phyloP scores from a whole-genome alignment of 2,329 filamentous ascomycete species.

The Myriosclerotinia curreyana region DNA sequence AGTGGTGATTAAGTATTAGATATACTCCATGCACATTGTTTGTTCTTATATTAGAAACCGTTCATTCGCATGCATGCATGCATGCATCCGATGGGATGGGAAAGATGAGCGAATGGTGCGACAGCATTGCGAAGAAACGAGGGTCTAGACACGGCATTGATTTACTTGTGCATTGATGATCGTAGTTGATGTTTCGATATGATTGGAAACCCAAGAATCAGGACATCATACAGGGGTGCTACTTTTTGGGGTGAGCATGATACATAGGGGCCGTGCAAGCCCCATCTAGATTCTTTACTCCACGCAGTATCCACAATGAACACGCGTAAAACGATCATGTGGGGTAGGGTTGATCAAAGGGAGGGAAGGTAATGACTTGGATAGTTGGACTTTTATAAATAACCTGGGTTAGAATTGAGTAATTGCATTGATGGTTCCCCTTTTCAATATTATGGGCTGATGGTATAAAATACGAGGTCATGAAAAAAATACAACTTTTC shows the following conservation, averaged over 20 bases:
- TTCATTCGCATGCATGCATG: too few relatives aligned
- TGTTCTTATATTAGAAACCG: conserved; percentile 5
- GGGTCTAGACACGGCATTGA: conserved; percentile 5
- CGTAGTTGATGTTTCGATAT: conserved; percentile 2
- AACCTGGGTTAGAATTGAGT: not conserved
- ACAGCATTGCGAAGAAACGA: conserved; percentile 5
- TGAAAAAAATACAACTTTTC: not conserved
- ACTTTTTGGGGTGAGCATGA: conserved; percentile 14
- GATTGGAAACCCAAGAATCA: conserved; percentile 3
- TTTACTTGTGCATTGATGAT: conserved; percentile 6
- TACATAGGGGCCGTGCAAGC: conserved; percentile 8
- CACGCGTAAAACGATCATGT: conserved; percentile 10
- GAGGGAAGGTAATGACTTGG: not conserved
- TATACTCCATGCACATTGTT: not conserved
- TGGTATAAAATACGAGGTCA: not conserved
- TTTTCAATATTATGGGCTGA: not conserved
- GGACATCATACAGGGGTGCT: conserved; percentile 1
- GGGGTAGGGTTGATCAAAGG: conserved; percentile 2
- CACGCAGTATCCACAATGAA: conserved; percentile 8
- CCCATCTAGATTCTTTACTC: conserved; percentile 1
- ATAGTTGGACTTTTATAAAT: not conserved
- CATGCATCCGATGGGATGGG: conserved; percentile 6
- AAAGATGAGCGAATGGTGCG: not conserved
- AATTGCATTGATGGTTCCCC: not conserved
- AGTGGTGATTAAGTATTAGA: conserved; percentile 1